These are phyloP conservation scores for Eleusine indica DNA, from an alignment of 176 grass and related monocot species.

Conservation along the genomic window DNA sequence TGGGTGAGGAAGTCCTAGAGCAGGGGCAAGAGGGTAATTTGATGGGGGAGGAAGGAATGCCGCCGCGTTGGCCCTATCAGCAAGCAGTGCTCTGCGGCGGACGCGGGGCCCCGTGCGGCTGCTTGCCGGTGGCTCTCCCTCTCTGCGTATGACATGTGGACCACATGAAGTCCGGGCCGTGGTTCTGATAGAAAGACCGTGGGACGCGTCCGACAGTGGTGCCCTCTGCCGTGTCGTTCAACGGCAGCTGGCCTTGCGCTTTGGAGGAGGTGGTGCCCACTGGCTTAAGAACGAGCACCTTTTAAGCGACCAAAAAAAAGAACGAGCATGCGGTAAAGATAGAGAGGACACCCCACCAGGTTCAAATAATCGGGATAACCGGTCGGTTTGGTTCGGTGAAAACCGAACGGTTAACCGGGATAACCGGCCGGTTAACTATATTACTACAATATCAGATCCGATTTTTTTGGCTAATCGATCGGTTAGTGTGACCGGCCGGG, in stretches of 20 bases:
- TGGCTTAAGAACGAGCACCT: no score
- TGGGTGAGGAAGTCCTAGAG: not conserved
- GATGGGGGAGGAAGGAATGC: not conserved
- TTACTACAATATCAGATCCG: no score
- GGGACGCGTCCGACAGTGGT: not conserved
- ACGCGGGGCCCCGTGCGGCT: not conserved
- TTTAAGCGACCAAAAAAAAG: no score
- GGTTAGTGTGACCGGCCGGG: no score
- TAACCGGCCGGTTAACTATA: no score
- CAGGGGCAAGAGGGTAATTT: constrained; percentile 23
- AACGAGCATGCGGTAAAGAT: not conserved
- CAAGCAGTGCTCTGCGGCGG: not conserved
- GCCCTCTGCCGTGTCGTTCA: not conserved
- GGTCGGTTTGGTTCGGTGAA: no score
- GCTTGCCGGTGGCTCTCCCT: not conserved
- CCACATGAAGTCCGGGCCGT: rapidly evolving
- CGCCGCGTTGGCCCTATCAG: constrained; percentile 29
- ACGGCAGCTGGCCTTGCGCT: not conserved
- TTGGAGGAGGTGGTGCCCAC: not conserved
- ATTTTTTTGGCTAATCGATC: no score
- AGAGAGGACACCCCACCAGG: no score
- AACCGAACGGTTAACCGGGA: no score
- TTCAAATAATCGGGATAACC: no score
- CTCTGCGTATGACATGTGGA: not conserved
- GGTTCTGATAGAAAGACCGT: not conserved